These are phyloP conservation scores for Hysterium pulicare DNA, from an alignment of 2,329 filamentous ascomycete genomes.

Conservation along the genomic window DNA sequence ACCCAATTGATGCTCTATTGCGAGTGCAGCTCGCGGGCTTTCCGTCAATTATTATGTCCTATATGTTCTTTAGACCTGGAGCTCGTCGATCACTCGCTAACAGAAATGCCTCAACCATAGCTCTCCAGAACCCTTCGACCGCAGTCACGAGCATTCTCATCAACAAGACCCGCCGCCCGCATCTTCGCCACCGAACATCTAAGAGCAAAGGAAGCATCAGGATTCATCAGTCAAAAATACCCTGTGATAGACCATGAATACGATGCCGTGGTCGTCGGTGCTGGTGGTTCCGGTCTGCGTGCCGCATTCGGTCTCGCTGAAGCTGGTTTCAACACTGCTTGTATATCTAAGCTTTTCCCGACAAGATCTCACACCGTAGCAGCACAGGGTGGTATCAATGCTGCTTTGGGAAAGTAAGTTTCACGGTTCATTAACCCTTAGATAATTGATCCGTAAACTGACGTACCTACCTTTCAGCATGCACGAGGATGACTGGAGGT, in stretches of 20 bases:
- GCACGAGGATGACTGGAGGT: constrained; percentile 98
- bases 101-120: constrained; percentile 39
- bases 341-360: constrained; percentile 82
- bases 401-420: constrained; percentile 70
- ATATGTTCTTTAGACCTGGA: neutral
- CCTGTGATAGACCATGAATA: constrained; percentile 99
- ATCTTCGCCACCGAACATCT: constrained; percentile 84
- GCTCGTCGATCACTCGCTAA: constrained; percentile 34
- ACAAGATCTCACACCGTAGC: constrained; percentile 83
- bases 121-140: constrained; percentile 61
- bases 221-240: constrained; percentile 85
- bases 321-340: constrained; percentile 85
- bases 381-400: constrained; percentile 75
- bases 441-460: constrained; percentile 4
- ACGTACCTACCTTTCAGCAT: constrained; percentile 52
- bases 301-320: constrained; percentile 83
- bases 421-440: neutral
- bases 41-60: constrained; percentile 1
- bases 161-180: constrained; percentile 75
- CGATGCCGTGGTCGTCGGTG: constrained; percentile 91
- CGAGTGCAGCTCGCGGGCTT: no score
- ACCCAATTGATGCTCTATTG: neutral
- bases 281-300: constrained; percentile 76
- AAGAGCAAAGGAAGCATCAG: constrained; percentile 88
- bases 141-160: constrained; percentile 78